Conservation (phyloP, 2,329 filamentous ascomycete species). For the Nemania serpens region DNA sequence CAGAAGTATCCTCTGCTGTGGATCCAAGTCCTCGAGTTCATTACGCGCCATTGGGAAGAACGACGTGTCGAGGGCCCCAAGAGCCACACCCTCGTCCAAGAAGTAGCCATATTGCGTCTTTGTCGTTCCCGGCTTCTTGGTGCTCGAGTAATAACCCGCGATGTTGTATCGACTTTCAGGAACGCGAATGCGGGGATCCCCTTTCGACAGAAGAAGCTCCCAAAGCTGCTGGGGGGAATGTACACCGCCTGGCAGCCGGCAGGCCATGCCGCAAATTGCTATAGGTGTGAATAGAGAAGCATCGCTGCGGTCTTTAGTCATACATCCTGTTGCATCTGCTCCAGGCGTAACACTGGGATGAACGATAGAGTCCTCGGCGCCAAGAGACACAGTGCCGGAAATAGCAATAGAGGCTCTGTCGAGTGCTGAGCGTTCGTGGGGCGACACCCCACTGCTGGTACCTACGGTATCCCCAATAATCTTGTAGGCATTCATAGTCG, state of each 20-base stretch:
- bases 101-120: slow-evolving; percentile 29
- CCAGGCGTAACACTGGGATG: too few species aligned
- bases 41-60: not conserved
- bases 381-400: too few species aligned
- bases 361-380: too few species aligned
- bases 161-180: slow-evolving; percentile 33
- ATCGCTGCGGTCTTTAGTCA: too few species aligned
- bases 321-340: too few species aligned
- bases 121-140: slow-evolving; percentile 25
- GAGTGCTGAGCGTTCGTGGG: too few species aligned
- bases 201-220: slow-evolving; percentile 37
- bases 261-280: slow-evolving; percentile 35
- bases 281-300: slow-evolving; percentile 19
- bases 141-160: slow-evolving; percentile 26
- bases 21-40: not conserved
- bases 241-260: slow-evolving; percentile 37
- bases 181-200: slow-evolving; percentile 30
- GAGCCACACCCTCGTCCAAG: slow-evolving; percentile 22
- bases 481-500: too few species aligned
- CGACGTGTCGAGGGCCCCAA: slow-evolving; percentile 2
- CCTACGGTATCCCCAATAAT: too few species aligned
- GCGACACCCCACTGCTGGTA: too few species aligned
- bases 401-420: too few species aligned
- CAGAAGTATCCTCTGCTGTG: slow-evolving; percentile 40
- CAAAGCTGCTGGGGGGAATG: slow-evolving; percentile 31